A percentile compares a stretch with the other conserved stretches of the same genome.
Evolutionary conservation across 257 asterid species (phyloP).

Genomic region (Misopates orontium): DNA sequence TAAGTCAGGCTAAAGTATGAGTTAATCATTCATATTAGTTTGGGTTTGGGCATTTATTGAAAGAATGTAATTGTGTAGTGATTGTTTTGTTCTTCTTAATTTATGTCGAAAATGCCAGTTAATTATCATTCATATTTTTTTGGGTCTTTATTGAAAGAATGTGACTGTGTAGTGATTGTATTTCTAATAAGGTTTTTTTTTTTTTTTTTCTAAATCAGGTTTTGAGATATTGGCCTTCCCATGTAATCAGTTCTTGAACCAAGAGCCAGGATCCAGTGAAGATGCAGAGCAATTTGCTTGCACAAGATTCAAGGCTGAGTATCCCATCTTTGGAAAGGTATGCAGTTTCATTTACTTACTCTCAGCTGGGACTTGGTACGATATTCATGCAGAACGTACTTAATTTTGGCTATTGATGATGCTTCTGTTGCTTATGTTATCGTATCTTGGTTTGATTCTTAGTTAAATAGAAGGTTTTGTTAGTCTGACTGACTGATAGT

Average conservation of each 20-base stretch:
- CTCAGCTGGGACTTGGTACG: neutral
- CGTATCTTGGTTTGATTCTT: constrained; percentile 5
- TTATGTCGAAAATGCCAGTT: too few species aligned
- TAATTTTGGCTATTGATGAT: neutral
- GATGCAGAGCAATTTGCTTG: constrained; percentile 84
- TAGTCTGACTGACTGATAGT: neutral
- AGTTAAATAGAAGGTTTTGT: constrained; percentile 1
- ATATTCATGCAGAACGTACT: constrained; percentile 1
- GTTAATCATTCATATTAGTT: too few species aligned
- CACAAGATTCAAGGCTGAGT: constrained; percentile 79
- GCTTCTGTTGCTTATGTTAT: constrained; percentile 1
- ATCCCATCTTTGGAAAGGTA: constrained; percentile 87
- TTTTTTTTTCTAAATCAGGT: too few species aligned
- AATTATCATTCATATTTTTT: too few species aligned
- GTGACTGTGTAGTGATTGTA: neutral
- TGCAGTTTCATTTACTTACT: constrained; percentile 12
- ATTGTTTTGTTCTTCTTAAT: too few species aligned
- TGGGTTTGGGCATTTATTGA: too few species aligned
- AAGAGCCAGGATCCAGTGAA: constrained; percentile 83
- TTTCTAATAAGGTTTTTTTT: neutral
- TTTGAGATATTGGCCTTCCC: constrained; percentile 91
- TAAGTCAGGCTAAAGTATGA: too few species aligned
- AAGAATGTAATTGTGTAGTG: too few species aligned
- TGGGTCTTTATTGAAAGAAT: neutral
- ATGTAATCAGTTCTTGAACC: constrained; percentile 83